These are phyloP conservation scores for Rhodotorula sp. DNA, from an alignment of 1,284 basidiomycete species.

Conservation along the genomic window DNA sequence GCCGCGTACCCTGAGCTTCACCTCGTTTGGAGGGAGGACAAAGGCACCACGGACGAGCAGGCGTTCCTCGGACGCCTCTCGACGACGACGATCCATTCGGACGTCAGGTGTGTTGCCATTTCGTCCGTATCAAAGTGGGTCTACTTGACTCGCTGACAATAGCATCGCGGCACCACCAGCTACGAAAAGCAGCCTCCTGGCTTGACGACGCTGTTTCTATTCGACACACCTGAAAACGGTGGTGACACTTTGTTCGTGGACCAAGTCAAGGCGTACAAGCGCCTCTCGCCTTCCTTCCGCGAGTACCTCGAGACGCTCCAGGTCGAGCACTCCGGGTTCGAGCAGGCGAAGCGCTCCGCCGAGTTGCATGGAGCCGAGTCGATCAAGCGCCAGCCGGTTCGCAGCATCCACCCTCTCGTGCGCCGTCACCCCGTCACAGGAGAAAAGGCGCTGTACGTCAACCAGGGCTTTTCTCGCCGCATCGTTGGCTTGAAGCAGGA, in stretches of 20 bases:
- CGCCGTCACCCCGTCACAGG: slow-evolving; percentile 48
- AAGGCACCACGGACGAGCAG: slow-evolving; percentile 19
- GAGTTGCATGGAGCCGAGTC: slow-evolving; percentile 14
- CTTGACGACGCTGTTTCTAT: slow-evolving; percentile 46
- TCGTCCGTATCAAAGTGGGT: background rate
- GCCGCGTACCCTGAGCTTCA: slow-evolving; percentile 69
- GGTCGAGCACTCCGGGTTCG: slow-evolving; percentile 47
- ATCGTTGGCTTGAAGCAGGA: slow-evolving; percentile 48
- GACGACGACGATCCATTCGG: slow-evolving; percentile 1
- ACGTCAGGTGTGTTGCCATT: background rate
- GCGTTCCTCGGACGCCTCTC: slow-evolving; percentile 6
- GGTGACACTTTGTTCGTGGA: slow-evolving; percentile 29
- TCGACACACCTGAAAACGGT: slow-evolving; percentile 36
- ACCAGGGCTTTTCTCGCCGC: slow-evolving; percentile 44
- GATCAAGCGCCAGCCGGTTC: slow-evolving; percentile 44
- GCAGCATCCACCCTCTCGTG: slow-evolving; percentile 47
- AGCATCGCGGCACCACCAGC: too few relatives aligned
- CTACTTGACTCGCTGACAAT: too few relatives aligned
- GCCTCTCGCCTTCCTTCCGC: slow-evolving; percentile 46
- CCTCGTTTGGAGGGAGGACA: slow-evolving; percentile 60
- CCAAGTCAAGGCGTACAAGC: slow-evolving; percentile 42
- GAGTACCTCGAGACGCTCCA: slow-evolving; percentile 47
- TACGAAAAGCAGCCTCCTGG: slow-evolving; percentile 47
- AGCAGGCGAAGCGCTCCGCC: slow-evolving; percentile 35
- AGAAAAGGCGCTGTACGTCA: slow-evolving; percentile 45